Base-by-base conservation (phyloP, 805 yeast species). In the Pichia ethanolica region DNA sequence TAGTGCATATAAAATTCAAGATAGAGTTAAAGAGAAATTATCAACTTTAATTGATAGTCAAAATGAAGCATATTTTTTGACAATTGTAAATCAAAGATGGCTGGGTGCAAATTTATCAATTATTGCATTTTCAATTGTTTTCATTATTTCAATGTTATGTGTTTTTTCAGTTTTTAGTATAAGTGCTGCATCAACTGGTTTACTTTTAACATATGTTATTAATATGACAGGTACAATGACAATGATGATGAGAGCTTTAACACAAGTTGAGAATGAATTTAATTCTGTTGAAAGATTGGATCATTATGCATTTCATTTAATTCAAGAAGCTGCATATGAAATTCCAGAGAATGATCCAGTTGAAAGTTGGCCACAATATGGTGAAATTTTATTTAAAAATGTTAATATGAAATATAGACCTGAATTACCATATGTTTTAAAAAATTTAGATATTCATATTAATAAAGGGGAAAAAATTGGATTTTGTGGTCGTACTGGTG, bases 401-500 rank as follows among this genome's bases (percentile, higher is more conserved):
- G 83, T 72, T 4, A 67, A 71, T 7, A 63, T 82, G 68, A 71
- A 77, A 32, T 82, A 82, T 59, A 75, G 86, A 64, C 79, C 77
- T 1, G 83, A 77, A 0, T 68, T 81, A 47, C 87, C 87, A 8
- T 66, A 75, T 39, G 85, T 79, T 4, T 68, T 82, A 59, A 76
- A 75, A 47, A 56, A 73, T 50, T 56, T 81, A 50, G 63, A 55
- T 38, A 59, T 73, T 57, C 66, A 50, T 5, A 70, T 85, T 35
- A 62, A 70, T 7, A 74, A 82, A 0, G 71, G 76, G 14, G 86
- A 86, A 62, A 84, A 82, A 59, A 72, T 88, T 56, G 96, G 95
- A 45, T 79, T 87, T 50, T 85, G 91, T 70, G 96, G 96, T 38
- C 76, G 96, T 63, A 87, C 96, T 0, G 96, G 96, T 58, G 93